phyloP scores from a whole-genome alignment of 176 grass and related monocot genomes.

The Oryza australiensis region DNA sequence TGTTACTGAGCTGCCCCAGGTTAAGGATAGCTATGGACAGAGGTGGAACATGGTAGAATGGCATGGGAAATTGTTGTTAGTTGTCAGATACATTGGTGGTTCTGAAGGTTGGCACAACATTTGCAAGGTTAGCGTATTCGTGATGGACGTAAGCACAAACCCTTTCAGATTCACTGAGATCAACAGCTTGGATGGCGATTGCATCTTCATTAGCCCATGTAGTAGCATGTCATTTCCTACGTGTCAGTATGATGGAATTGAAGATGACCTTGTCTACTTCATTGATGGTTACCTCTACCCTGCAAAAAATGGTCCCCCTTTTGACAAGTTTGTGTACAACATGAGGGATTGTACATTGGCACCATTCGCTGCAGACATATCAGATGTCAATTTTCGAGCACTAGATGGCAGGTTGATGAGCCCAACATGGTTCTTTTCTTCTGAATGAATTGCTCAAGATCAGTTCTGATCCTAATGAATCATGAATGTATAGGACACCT shows the following conservation, averaged over 20 bases:
- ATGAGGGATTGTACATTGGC: conserved; percentile 19
- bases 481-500: neutral
- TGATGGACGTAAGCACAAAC: conserved; percentile 2
- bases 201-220: conserved; percentile 46
- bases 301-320: neutral
- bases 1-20: neutral
- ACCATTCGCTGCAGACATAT: conserved; percentile 24
- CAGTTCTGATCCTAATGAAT: neutral
- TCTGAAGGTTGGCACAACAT: neutral
- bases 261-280: conserved; percentile 40
- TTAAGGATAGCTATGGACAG: neutral
- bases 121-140: conserved; percentile 17
- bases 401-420: conserved; percentile 27
- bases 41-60: conserved; percentile 32
- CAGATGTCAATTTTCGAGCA: neutral
- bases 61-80: conserved; percentile 35
- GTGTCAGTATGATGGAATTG: conserved; percentile 5
- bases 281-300: conserved; percentile 13
- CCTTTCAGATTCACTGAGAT: conserved; percentile 23
- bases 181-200: conserved; percentile 31
- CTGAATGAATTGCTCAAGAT: conserved; percentile 16
- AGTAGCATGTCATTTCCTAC: conserved; percentile 31
- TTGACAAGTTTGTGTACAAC: conserved; percentile 37
- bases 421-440: conserved; percentile 43
- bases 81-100: neutral